These are phyloP conservation scores for Barnettozyma salicaria DNA, from an alignment of 805 yeast genomes.

Conservation along the genomic window DNA sequence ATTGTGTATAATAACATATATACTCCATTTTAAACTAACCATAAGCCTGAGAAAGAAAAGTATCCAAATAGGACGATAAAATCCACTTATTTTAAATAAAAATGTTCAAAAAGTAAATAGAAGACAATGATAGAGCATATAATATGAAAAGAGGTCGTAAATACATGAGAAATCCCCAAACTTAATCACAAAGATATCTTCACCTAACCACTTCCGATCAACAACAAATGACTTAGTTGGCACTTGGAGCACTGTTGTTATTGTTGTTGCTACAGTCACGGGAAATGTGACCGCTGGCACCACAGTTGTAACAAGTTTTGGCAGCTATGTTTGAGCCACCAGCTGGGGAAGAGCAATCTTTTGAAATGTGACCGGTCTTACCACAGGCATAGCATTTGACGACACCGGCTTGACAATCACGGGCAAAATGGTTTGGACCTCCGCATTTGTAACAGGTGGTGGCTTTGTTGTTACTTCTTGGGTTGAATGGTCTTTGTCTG, in stretches of 20 bases:
- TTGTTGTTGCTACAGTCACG: constrained; percentile 48
- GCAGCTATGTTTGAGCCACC: constrained; percentile 37
- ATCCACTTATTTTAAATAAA: neutral
- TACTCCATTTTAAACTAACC: neutral
- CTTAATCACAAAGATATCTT: constrained; percentile 5
- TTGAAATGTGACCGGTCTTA: constrained; percentile 81
- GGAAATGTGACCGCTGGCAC: constrained; percentile 76
- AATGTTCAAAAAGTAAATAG: neutral
- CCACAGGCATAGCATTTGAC: constrained; percentile 93
- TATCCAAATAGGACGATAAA: neutral
- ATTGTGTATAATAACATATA: neutral
- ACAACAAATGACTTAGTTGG: constrained; percentile 2
- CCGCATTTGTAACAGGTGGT: constrained; percentile 85
- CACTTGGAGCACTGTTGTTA: neutral
- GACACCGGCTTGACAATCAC: constrained; percentile 69
- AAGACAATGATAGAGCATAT: neutral
- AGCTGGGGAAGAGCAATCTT: constrained; percentile 62
- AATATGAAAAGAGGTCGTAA: constrained; percentile 13
- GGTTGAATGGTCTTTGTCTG: constrained; percentile 15
- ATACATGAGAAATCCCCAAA: constrained; percentile 14
- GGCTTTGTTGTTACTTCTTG: constrained; percentile 28
- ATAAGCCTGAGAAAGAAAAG: neutral
- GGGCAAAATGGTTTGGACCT: constrained; percentile 89
- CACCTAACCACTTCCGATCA: constrained; percentile 10
- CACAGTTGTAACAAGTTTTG: constrained; percentile 41